A percentile compares a stretch with the other conserved stretches of the same genome.
Conservation (phyloP, 768 basidiomycete genomes). For the Collybia sordida region DNA sequence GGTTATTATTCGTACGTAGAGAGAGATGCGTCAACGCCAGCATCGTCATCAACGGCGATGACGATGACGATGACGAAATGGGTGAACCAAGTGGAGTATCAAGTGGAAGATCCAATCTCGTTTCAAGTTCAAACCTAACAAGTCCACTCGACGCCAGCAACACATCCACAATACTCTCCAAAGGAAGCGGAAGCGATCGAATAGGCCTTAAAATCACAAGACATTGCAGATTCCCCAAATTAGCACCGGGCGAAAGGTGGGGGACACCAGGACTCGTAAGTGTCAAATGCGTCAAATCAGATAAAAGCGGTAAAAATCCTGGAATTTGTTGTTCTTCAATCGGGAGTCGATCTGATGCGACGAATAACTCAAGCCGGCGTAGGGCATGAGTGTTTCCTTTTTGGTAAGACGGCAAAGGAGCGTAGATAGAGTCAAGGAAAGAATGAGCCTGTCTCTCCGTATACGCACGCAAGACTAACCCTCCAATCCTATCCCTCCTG, state of each 20-base stretch:
- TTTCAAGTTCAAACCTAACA: constrained; percentile 17
- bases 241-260: constrained; percentile 12
- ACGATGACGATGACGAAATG: background rate
- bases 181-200: constrained; percentile 19
- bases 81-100: constrained; percentile 2
- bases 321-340: background rate
- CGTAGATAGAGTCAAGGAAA: constrained; percentile 18
- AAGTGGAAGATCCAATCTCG: constrained; percentile 10
- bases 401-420: constrained; percentile 6
- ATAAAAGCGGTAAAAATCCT: background rate
- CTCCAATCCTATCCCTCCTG: constrained; percentile 10
- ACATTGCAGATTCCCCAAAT: constrained; percentile 13
- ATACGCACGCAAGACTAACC: constrained; percentile 15
- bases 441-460: constrained; percentile 17
- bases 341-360: background rate
- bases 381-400: constrained; percentile 4
- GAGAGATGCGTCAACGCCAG: constrained; percentile 22
- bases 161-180: constrained; percentile 16
- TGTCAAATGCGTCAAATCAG: constrained; percentile 12
- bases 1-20: constrained; percentile 34
- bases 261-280: constrained; percentile 24
- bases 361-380: background rate
- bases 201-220: constrained; percentile 23
- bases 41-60: constrained; percentile 5
- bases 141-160: constrained; percentile 16